Percentiles rank a stretch among this genome's conserved stretches.
phyloP scores from a whole-genome alignment of 2,329 filamentous ascomycete genomes.

The Amauroascus niger region DNA sequence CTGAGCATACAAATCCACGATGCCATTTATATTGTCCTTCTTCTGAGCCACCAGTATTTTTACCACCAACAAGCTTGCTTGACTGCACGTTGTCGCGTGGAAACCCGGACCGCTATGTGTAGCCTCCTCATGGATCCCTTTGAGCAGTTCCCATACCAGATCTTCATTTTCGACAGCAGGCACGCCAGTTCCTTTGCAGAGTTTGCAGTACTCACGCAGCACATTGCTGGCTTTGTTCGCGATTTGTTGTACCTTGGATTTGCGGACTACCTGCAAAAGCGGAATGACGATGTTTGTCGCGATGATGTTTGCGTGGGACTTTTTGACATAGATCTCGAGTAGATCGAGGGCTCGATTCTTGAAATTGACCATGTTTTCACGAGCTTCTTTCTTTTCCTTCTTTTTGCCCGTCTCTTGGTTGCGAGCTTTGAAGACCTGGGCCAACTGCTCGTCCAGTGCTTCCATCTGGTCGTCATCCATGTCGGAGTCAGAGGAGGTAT shows the following conservation, averaged over 20 bases:
- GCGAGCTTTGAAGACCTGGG: conserved; percentile 73
- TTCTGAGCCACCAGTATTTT: conserved; percentile 39
- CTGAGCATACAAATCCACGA: conserved; percentile 55
- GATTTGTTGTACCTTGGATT: conserved; percentile 66
- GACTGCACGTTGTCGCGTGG: conserved; percentile 66
- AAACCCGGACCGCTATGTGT: conserved; percentile 49
- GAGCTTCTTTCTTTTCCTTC: conserved; percentile 77
- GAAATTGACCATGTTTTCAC: conserved; percentile 83
- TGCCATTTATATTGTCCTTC: conserved; percentile 43
- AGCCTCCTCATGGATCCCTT: conserved; percentile 58
- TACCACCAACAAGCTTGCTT: conserved; percentile 39
- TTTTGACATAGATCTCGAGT: conserved; percentile 72
- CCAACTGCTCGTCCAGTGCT: conserved; percentile 69
- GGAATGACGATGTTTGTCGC: conserved; percentile 64
- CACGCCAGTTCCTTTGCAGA: conserved; percentile 40
- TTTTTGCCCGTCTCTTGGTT: conserved; percentile 61
- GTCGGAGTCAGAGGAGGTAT: conserved; percentile 53
- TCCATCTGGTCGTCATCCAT: conserved; percentile 98
- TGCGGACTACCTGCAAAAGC: conserved; percentile 63
- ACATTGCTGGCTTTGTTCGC: conserved; percentile 63
- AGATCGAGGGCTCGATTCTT: conserved; percentile 89
- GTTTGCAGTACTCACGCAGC: conserved; percentile 61
- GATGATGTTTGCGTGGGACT: conserved; percentile 58
- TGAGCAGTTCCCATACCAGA: conserved; percentile 49
- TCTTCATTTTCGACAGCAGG: conserved; percentile 36